phyloP scores from a whole-genome alignment of 441 rosid genomes.

The Croton setiger region DNA sequence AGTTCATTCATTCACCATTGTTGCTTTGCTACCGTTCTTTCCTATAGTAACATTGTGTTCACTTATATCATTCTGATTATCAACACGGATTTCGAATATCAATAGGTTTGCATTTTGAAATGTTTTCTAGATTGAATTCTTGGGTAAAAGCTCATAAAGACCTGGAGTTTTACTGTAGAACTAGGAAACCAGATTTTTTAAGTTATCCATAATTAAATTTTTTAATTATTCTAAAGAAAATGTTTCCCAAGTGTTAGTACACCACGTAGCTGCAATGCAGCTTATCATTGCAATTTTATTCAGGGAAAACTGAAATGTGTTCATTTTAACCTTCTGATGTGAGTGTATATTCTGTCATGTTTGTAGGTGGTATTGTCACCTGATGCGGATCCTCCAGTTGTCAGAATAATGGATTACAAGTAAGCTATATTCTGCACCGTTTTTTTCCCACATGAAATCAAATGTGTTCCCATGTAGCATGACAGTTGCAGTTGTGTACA shows the following conservation, averaged over 20 bases:
- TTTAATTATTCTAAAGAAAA: background rate
- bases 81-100: background rate
- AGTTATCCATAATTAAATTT: background rate
- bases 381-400: slow-evolving; percentile 93
- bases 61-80: background rate
- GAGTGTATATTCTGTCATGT: slow-evolving; percentile 12
- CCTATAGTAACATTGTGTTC: too few relatives aligned
- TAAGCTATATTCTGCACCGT: slow-evolving; percentile 22
- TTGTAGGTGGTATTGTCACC: slow-evolving; percentile 83
- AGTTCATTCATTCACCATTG: too few relatives aligned
- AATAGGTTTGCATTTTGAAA: too few relatives aligned
- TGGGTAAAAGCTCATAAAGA: background rate
- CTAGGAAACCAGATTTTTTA: background rate
- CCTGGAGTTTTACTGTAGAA: background rate
- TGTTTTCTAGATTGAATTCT: too few relatives aligned
- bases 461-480: background rate
- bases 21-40: too few relatives aligned
- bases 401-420: slow-evolving; percentile 90
- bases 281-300: background rate
- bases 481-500: background rate
- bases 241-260: background rate
- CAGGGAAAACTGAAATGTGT: background rate
- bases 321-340: background rate
- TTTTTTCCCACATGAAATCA: background rate
- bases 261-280: background rate